These are phyloP conservation scores for Aspergillus costaricaensis DNA, from an alignment of 2,329 filamentous ascomycete species.

Conservation along the genomic window DNA sequence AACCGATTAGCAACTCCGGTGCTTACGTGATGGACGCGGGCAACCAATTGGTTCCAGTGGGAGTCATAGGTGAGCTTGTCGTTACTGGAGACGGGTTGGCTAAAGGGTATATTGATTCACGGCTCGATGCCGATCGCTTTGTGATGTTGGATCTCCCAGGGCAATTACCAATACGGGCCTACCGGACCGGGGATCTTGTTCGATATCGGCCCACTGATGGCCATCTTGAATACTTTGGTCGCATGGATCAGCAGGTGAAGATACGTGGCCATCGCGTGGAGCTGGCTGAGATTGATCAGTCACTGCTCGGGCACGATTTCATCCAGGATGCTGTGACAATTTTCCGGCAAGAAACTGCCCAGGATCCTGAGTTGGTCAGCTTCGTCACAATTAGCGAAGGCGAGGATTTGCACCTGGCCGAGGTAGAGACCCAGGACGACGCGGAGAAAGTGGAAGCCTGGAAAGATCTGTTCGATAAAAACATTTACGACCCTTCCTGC, in stretches of 20 bases:
- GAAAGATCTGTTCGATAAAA: too few relatives aligned
- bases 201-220: neutral
- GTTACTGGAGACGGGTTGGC: neutral
- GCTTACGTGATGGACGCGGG: neutral
- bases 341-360: too few relatives aligned
- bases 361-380: too few relatives aligned
- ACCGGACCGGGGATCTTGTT: neutral
- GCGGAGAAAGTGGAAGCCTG: accelerated
- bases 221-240: neutral
- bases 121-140: too few relatives aligned
- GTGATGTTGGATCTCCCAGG: too few relatives aligned
- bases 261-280: neutral
- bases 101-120: neutral
- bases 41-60: neutral
- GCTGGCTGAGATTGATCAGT: neutral
- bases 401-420: too few relatives aligned
- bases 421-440: too few relatives aligned
- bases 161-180: neutral
- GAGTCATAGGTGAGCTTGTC: neutral
- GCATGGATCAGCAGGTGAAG: neutral
- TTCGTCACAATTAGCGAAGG: too few relatives aligned
- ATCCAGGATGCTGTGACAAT: too few relatives aligned
- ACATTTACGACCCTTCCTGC: accelerated
- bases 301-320: too few relatives aligned
- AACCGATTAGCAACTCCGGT: neutral